These are phyloP conservation scores for Linum tenue DNA, from an alignment of 345 rosid species.

Conservation along the genomic window DNA sequence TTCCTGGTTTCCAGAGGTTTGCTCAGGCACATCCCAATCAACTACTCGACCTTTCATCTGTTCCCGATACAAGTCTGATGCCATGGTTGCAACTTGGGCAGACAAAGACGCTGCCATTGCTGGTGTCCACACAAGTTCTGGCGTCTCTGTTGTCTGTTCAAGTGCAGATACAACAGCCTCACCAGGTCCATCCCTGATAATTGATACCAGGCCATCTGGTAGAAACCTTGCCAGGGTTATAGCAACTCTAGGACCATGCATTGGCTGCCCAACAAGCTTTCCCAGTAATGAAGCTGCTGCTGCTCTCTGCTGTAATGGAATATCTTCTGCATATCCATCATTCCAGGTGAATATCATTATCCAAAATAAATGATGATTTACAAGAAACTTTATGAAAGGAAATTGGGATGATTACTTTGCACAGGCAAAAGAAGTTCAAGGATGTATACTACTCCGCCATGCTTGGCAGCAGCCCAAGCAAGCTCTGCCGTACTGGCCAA, in stretches of 20 bases:
- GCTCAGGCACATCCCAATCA: slow-evolving; percentile 99
- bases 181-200: slow-evolving; percentile 97
- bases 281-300: slow-evolving; percentile 92
- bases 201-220: slow-evolving; percentile 91
- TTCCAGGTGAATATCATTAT: slow-evolving; percentile 18
- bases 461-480: slow-evolving; percentile 99
- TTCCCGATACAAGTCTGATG: slow-evolving; percentile 78
- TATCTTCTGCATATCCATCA: slow-evolving; percentile 62
- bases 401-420: slow-evolving; percentile 47
- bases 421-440: slow-evolving; percentile 89
- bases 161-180: slow-evolving; percentile 88
- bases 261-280: slow-evolving; percentile 92
- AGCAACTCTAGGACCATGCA: slow-evolving; percentile 99
- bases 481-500: slow-evolving; percentile 97
- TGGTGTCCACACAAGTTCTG: slow-evolving; percentile 99
- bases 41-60: slow-evolving; percentile 87
- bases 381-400: slow-evolving; percentile 6
- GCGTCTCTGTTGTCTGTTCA: slow-evolving; percentile 91
- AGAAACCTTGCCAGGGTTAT: slow-evolving; percentile 93
- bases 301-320: slow-evolving; percentile 92
- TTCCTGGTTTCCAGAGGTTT: slow-evolving; percentile 79
- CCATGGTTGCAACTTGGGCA: slow-evolving; percentile 93
- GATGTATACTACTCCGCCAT: slow-evolving; percentile 98
- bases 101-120: slow-evolving; percentile 98
- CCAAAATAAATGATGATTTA: neutral